phyloP scores from a whole-genome alignment of 2,329 filamentous ascomycete species.

The Truncatella angustata region DNA sequence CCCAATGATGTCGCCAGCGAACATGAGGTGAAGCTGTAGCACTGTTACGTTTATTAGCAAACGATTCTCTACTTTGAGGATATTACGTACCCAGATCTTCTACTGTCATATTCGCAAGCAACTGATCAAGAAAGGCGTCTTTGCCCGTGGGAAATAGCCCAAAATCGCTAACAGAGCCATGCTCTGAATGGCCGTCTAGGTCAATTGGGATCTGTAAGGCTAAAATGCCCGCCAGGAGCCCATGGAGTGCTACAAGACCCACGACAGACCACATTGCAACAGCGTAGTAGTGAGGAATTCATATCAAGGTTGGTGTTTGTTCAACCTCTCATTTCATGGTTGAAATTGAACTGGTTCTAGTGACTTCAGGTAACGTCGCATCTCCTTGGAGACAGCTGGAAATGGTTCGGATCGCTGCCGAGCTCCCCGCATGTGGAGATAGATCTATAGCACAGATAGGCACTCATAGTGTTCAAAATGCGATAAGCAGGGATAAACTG shows the following conservation, averaged over 20 bases:
- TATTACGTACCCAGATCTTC: conserved; percentile 26
- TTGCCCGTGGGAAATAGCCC: conserved; percentile 14
- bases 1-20: conserved; percentile 39
- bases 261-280: background rate
- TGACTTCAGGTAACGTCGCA: background rate
- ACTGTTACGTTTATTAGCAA: conserved; percentile 20
- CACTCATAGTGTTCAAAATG: too few relatives aligned
- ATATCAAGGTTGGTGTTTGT: too few relatives aligned
- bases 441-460: too few relatives aligned
- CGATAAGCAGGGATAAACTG: background rate
- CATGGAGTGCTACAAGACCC: background rate
- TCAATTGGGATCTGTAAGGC: background rate
- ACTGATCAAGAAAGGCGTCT: conserved; percentile 20
- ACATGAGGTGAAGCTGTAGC: conserved; percentile 43
- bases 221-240: background rate
- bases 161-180: background rate
- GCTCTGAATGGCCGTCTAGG: background rate
- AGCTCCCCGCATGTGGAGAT: background rate
- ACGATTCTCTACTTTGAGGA: background rate
- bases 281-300: background rate
- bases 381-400: background rate
- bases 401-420: too few relatives aligned
- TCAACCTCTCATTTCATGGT: too few relatives aligned
- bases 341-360: too few relatives aligned
- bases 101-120: conserved; percentile 31